These are phyloP conservation scores for Talaromyces sp. DNA, from an alignment of 2,329 filamentous ascomycete species.

Conservation along the genomic window DNA sequence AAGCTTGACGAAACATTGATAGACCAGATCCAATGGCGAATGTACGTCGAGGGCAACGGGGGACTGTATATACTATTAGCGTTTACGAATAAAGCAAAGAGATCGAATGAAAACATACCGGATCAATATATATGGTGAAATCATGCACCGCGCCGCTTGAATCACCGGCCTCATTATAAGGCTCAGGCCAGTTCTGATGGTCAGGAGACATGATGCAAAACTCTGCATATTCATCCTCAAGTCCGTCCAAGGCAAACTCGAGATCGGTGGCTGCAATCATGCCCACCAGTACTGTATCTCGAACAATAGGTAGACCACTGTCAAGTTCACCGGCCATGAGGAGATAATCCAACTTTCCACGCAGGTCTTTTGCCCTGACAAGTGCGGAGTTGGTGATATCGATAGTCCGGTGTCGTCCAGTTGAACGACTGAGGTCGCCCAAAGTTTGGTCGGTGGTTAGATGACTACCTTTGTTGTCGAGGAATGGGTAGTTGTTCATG, in stretches of 20 bases:
- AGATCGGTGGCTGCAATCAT: conserved; percentile 92
- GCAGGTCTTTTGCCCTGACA: conserved; percentile 71
- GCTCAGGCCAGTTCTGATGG: conserved; percentile 7
- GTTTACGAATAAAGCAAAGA: neutral
- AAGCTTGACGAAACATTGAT: conserved; percentile 93
- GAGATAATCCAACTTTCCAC: conserved; percentile 74
- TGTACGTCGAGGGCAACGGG: conserved; percentile 84
- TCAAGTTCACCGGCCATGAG: conserved; percentile 87
- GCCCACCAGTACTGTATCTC: conserved; percentile 75
- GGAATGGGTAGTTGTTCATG: conserved; percentile 95
- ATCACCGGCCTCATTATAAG: conserved; percentile 46
- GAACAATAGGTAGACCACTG: conserved; percentile 82
- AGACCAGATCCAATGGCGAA: conserved; percentile 90
- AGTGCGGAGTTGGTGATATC: conserved; percentile 82
- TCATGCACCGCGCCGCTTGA: conserved; percentile 64
- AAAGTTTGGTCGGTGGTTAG: conserved; percentile 86
- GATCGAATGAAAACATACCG: conserved; percentile 50
- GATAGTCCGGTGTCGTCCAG: conserved; percentile 74
- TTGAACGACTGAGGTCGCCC: conserved; percentile 76
- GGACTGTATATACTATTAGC: conserved; percentile 50
- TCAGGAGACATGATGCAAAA: conserved; percentile 78
- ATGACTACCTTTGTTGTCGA: conserved; percentile 86
- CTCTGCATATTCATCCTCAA: conserved; percentile 67
- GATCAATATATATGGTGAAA: conserved; percentile 88
- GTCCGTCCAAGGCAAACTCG: conserved; percentile 83